These are phyloP conservation scores for Neonectria magnoliae DNA, from an alignment of 2,329 filamentous ascomycete genomes.

Conservation along the genomic window DNA sequence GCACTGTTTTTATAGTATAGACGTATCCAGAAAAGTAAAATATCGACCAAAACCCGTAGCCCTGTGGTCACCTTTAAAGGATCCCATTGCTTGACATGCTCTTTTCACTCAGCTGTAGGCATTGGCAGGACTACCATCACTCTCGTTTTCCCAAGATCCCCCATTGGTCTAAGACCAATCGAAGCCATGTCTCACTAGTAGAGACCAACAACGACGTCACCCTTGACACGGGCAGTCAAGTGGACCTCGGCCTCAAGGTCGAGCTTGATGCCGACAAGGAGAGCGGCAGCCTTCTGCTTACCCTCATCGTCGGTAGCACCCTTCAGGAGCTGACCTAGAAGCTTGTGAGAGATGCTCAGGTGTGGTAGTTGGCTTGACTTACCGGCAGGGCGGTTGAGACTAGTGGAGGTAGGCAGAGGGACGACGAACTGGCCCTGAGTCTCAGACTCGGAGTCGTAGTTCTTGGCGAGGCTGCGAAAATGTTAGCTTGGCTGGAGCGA, in stretches of 20 bases:
- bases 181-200: conserved; percentile 29
- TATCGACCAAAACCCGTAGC: neutral
- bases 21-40: conserved; percentile 1
- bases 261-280: conserved; percentile 71
- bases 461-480: conserved; percentile 38
- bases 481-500: conserved; percentile 10
- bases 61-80: neutral
- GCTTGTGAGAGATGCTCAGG: conserved; percentile 10
- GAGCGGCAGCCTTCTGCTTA: conserved; percentile 65
- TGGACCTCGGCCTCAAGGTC: conserved; percentile 72
- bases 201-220: conserved; percentile 66
- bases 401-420: conserved; percentile 46
- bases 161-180: neutral
- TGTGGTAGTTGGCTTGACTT: conserved; percentile 25
- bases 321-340: conserved; percentile 62
- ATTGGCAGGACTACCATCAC: conserved; percentile 4
- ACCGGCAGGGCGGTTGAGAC: conserved; percentile 48
- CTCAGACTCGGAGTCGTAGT: conserved; percentile 43
- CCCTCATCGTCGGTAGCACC: conserved; percentile 67
- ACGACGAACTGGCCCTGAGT: conserved; percentile 40
- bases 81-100: conserved; percentile 3
- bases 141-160: neutral
- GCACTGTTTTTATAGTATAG: neutral
- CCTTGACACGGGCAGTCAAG: conserved; percentile 66
- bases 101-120: neutral